Evolutionary conservation across 1,139 yeast genomes (phyloP).

Genomic region (Saccharomyces pastorianus): DNA sequence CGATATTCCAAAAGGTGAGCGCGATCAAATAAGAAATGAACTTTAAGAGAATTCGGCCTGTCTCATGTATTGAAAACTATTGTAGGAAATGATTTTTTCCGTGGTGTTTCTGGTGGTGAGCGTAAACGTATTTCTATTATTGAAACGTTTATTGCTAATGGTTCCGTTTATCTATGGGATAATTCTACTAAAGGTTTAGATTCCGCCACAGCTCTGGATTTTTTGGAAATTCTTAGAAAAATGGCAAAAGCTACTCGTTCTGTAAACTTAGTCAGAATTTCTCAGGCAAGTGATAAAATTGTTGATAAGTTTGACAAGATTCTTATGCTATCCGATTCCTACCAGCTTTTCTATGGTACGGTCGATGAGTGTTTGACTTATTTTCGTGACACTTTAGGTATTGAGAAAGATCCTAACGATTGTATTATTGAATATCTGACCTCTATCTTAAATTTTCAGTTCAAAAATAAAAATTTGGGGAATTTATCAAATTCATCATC

Average conservation of each 20-base stretch:
- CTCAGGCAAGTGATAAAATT: constrained; percentile 45
- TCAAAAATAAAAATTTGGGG: not conserved
- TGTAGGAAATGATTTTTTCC: constrained; percentile 38
- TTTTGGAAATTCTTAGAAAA: constrained; percentile 38
- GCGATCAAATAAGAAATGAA: constrained; percentile 33
- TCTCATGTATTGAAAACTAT: constrained; percentile 36
- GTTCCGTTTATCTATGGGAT: constrained; percentile 46
- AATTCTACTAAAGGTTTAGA: constrained; percentile 46
- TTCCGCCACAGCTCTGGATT: constrained; percentile 48
- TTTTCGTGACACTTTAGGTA: constrained; percentile 41
- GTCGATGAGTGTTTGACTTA: constrained; percentile 35
- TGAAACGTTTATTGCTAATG: constrained; percentile 42
- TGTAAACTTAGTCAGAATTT: constrained; percentile 43
- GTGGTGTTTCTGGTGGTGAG: constrained; percentile 43
- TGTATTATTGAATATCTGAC: constrained; percentile 49
- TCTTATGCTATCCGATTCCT: constrained; percentile 38
- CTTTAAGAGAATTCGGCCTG: constrained; percentile 38
- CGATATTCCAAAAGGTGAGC: constrained; percentile 32
- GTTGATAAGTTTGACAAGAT: constrained; percentile 43
- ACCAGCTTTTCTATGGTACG: constrained; percentile 43
- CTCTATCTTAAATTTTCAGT: constrained; percentile 40
- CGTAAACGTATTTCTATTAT: constrained; percentile 41
- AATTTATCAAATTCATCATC: not conserved
- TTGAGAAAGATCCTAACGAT: constrained; percentile 43
- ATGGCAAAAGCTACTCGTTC: constrained; percentile 38